These are phyloP conservation scores for Salix suchowensis DNA, from an alignment of 345 rosid genomes.

Conservation along the genomic window DNA sequence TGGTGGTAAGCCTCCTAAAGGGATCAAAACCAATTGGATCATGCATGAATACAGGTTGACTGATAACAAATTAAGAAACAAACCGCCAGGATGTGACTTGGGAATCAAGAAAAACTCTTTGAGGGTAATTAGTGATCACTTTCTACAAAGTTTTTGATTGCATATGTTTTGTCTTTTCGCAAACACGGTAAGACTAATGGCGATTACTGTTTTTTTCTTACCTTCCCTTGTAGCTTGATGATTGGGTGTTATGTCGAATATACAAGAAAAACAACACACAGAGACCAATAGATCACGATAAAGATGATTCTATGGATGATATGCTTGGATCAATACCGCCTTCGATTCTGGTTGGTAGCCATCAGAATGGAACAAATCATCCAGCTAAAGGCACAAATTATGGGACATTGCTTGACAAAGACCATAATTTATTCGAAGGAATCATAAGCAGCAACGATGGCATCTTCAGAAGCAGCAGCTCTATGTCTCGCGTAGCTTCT, in stretches of 20 bases:
- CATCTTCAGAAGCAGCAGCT: slow-evolving; percentile 4
- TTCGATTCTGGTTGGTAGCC: slow-evolving; percentile 34
- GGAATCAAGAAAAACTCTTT: slow-evolving; percentile 75
- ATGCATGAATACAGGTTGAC: slow-evolving; percentile 33
- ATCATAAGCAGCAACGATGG: slow-evolving; percentile 29
- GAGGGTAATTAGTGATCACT: slow-evolving; percentile 44
- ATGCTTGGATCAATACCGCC: slow-evolving; percentile 52
- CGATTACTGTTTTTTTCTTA: not conserved
- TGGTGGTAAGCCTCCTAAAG: slow-evolving; percentile 36
- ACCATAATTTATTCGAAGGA: slow-evolving; percentile 41
- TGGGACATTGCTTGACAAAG: slow-evolving; percentile 39
- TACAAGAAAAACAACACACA: slow-evolving; percentile 64
- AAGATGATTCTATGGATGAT: slow-evolving; percentile 50
- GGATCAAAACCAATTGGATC: slow-evolving; percentile 33
- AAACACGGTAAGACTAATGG: not conserved
- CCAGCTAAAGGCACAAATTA: slow-evolving; percentile 28
- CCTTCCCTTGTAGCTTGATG: slow-evolving; percentile 62
- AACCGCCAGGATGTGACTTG: slow-evolving; percentile 57
- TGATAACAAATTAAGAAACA: slow-evolving; percentile 39
- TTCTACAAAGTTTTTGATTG: not conserved
- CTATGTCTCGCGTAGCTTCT: slow-evolving; percentile 31
- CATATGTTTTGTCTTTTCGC: not conserved
- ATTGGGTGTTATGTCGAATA: slow-evolving; percentile 94
- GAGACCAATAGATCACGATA: slow-evolving; percentile 50
- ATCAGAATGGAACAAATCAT: slow-evolving; percentile 26